Percentiles rank a stretch among this genome's conserved stretches.
phyloP scores from a whole-genome alignment of 1,284 basidiomycete genomes.

The Pyrrhoderma noxium region DNA sequence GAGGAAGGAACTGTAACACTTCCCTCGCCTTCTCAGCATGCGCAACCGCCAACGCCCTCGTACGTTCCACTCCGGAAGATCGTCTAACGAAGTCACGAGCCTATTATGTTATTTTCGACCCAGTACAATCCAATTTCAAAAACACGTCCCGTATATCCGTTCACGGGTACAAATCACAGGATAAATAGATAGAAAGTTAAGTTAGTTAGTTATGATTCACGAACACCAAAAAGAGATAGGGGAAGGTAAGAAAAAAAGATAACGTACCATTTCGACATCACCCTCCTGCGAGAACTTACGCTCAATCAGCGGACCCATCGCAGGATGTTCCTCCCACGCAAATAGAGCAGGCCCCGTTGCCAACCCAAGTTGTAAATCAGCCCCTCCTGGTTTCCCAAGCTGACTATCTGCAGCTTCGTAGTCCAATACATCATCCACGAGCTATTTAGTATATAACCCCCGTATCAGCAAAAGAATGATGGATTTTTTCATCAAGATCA shows the following conservation, averaged over 20 bases:
- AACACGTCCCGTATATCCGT: neutral
- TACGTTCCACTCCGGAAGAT: conserved; percentile 76
- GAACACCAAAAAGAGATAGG: no score
- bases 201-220: no score
- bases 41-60: conserved; percentile 67
- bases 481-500: conserved; percentile 11
- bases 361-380: conserved; percentile 81
- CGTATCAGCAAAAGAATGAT: conserved; percentile 15
- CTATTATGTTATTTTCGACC: conserved; percentile 31
- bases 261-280: conserved; percentile 75
- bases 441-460: conserved; percentile 40
- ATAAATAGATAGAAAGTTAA: no score
- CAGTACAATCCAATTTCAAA: neutral
- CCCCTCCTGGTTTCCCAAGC: conserved; percentile 82
- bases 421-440: conserved; percentile 90
- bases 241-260: conserved; percentile 4
- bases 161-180: no score
- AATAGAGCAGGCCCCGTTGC: conserved; percentile 93
- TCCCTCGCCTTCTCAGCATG: conserved; percentile 77
- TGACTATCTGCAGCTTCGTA: conserved; percentile 63
- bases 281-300: conserved; percentile 80
- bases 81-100: conserved; percentile 68
- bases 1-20: conserved; percentile 67
- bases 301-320: conserved; percentile 75
- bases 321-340: conserved; percentile 86